Conservation (phyloP, 805 yeast species). For the Candida khao-thaluensis region DNA sequence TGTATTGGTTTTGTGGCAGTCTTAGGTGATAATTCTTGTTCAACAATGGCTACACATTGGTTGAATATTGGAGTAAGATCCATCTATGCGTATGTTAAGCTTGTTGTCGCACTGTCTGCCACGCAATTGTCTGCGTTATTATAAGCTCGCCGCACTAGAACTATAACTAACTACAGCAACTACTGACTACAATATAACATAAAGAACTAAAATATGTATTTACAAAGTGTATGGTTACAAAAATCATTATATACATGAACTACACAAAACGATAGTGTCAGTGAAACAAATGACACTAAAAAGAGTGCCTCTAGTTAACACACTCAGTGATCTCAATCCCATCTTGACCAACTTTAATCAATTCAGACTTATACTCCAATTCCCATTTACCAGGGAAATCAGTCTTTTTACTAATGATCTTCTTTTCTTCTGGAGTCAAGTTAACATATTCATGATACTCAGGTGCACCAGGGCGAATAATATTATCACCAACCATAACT, state of each 20-base stretch:
- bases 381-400: conserved; percentile 22
- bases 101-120: too few species aligned
- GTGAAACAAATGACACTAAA: too few species aligned
- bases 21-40: conserved; percentile 26
- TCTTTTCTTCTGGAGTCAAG: conserved; percentile 36
- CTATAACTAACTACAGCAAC: too few species aligned
- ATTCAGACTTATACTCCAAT: conserved; percentile 34
- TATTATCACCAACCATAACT: conserved; percentile 39
- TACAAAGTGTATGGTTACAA: too few species aligned
- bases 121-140: too few species aligned
- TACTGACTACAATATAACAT: too few species aligned
- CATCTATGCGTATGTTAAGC: too few species aligned
- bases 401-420: conserved; percentile 23
- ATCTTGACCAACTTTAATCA: conserved; percentile 24
- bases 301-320: too few species aligned
- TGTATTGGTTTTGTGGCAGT: conserved; percentile 4
- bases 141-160: too few species aligned
- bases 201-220: too few species aligned
- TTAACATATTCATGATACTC: conserved; percentile 40
- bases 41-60: conserved; percentile 47
- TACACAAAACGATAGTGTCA: too few species aligned
- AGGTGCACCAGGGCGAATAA: conserved; percentile 35
- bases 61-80: conserved; percentile 49
- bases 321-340: conserved; percentile 34
- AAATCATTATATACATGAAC: too few species aligned